Percentiles rank a stretch among this genome's conserved stretches.
Conservation (phyloP, 2,329 filamentous ascomycete species). For the Chrysoporthe austroafricana region DNA sequence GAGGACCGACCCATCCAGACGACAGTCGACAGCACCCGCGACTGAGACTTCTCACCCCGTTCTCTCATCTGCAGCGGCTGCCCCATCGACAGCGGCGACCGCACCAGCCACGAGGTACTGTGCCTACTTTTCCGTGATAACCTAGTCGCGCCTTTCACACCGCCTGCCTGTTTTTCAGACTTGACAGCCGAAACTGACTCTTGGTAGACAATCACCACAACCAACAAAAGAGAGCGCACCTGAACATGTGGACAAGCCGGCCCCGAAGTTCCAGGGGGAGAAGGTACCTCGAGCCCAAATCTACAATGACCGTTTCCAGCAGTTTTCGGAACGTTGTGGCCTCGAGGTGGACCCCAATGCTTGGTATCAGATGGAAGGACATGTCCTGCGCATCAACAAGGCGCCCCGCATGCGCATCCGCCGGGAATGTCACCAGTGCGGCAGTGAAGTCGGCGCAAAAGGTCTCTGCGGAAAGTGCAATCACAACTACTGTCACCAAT, state of each 20-base stretch:
- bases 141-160: neutral
- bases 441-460: conserved; percentile 52
- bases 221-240: conserved; percentile 28
- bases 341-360: conserved; percentile 58
- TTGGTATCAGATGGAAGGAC: conserved; percentile 57
- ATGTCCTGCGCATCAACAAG: conserved; percentile 70
- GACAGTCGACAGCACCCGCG: conserved; percentile 31
- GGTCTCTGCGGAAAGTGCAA: conserved; percentile 79
- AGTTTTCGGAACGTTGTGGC: conserved; percentile 58
- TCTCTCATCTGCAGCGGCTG: neutral
- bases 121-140: neutral
- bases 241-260: conserved; percentile 28
- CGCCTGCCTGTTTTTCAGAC: too few species aligned
- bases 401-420: conserved; percentile 78
- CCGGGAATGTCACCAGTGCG: conserved; percentile 79
- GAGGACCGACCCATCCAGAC: conserved; percentile 43
- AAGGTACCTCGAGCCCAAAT: conserved; percentile 54
- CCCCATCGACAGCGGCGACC: conserved; percentile 2
- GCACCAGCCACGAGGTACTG: conserved; percentile 20
- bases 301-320: conserved; percentile 60
- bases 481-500: conserved; percentile 81
- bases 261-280: conserved; percentile 32
- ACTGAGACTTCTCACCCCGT: neutral
- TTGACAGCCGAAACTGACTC: conserved; percentile 2
- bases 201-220: conserved; percentile 11